Conservation (phyloP, 306 rosid species). For the Hippophae rhamnoides region DNA sequence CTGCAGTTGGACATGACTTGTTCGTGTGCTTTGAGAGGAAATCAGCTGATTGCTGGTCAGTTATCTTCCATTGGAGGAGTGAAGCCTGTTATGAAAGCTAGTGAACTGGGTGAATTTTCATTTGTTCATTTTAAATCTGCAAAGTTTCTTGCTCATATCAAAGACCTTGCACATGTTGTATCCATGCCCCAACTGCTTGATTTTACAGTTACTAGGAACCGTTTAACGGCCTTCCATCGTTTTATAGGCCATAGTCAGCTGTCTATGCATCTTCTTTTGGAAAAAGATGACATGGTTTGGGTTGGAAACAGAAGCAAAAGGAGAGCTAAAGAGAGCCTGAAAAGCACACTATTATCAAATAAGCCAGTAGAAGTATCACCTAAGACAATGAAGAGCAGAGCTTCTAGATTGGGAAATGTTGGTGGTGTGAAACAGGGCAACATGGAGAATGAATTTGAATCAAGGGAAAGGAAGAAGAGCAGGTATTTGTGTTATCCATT, state of each 20-base stretch:
- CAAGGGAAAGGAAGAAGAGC: slow-evolving; percentile 67
- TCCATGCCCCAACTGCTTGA: slow-evolving; percentile 27
- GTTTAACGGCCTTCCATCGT: slow-evolving; percentile 33
- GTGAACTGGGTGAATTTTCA: slow-evolving; percentile 29
- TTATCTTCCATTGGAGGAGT: slow-evolving; percentile 15
- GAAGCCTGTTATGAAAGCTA: slow-evolving; percentile 1
- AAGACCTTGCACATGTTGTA: slow-evolving; percentile 27
- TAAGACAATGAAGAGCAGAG: slow-evolving; percentile 8
- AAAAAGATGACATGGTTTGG: slow-evolving; percentile 10
- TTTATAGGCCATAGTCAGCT: slow-evolving; percentile 34
- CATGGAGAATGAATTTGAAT: slow-evolving; percentile 33
- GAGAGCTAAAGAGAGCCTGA: slow-evolving; percentile 3
- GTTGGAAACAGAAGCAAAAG: neutral
- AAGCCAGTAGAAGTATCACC: slow-evolving; percentile 6
- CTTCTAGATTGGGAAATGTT: slow-evolving; percentile 6
- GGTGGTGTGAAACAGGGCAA: slow-evolving; percentile 11
- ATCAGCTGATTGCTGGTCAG: slow-evolving; percentile 3
- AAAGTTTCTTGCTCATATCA: slow-evolving; percentile 26
- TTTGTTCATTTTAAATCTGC: slow-evolving; percentile 23
- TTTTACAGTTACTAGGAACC: slow-evolving; percentile 23
- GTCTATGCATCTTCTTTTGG: slow-evolving; percentile 33
- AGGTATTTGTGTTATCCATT: slow-evolving; percentile 78
- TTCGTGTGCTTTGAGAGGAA: slow-evolving; percentile 16
- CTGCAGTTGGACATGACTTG: slow-evolving; percentile 40
- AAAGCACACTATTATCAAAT: slow-evolving; percentile 8